phyloP scores from a whole-genome alignment of 2,329 filamentous ascomycete genomes.

The Chrysoporthe austroafricana region DNA sequence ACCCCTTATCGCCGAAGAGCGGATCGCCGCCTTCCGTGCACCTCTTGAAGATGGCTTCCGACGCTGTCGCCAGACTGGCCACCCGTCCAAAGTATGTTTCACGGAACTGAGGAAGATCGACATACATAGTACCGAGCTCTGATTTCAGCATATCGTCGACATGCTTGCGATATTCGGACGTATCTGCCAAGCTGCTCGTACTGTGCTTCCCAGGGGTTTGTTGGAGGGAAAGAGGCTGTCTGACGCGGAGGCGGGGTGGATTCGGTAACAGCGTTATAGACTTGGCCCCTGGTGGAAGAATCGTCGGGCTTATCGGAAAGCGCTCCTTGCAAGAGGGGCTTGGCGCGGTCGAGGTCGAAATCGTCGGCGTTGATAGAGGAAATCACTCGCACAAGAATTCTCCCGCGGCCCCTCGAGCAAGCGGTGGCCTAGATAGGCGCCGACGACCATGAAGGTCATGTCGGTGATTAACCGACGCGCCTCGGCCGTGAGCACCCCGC shows the following conservation, averaged over 20 bases:
- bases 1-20: slow-evolving; percentile 32
- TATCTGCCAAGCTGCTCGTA: slow-evolving; percentile 41
- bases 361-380: slow-evolving; percentile 23
- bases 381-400: slow-evolving; percentile 34
- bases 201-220: slow-evolving; percentile 39
- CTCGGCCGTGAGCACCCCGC: too few relatives aligned
- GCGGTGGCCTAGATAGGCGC: too few relatives aligned
- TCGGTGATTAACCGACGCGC: too few relatives aligned
- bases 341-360: slow-evolving; percentile 36
- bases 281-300: neutral
- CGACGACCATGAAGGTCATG: too few relatives aligned
- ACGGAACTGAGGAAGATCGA: too few relatives aligned
- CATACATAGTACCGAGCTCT: slow-evolving; percentile 36
- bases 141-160: slow-evolving; percentile 40
- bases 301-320: neutral
- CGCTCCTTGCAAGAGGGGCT: slow-evolving; percentile 13
- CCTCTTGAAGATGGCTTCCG: too few relatives aligned
- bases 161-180: slow-evolving; percentile 40
- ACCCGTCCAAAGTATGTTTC: too few relatives aligned
- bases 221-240: slow-evolving; percentile 33
- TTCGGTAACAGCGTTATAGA: neutral
- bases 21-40: slow-evolving; percentile 33
- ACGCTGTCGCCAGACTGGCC: too few relatives aligned
- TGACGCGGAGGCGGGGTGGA: neutral
- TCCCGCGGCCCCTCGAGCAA: too few relatives aligned